Base-by-base conservation (phyloP, 2,329 filamentous ascomycete genomes). In the Calonectria pteridis region DNA sequence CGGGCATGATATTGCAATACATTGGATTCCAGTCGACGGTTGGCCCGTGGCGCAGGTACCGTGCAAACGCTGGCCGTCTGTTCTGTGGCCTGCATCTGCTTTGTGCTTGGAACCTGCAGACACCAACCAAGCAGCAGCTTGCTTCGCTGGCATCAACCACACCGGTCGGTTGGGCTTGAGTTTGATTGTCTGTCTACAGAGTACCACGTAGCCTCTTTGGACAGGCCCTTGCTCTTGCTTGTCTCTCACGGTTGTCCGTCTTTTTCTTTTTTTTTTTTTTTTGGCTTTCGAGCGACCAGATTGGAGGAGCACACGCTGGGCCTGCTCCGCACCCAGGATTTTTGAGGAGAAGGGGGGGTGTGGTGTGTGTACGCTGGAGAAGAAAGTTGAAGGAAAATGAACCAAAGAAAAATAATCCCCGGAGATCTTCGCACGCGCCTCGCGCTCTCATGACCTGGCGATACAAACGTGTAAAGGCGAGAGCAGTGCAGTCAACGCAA, bases 131-230 rank as follows among this genome's bases (percentile, higher is more conserved):
- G 33, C 33, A 37, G 53, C 51, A 50, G 69, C 63, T 71, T 77
- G 75, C 74, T 77, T 77, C 72, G 77, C 77, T 78, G 77, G 70
- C 78, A 78, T 68, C 70, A 46, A 64, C 33, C 66, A 68, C 40
- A 62, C 51, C 37, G 26, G 51, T 67, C 69, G 55, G 63, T 51
- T 58, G 53, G 55, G 63, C 40, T 33, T 59, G 40, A 29, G 53
- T 68, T 64, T 67, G 55, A 67, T 72, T 67, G 28, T 33, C 35
- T 58, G 4, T 51, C 40, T 64, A 46, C 43, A 46, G 7, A 46
- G 7, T 20, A 72, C 71, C 71, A 73, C 71, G 71, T 73, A 65
- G 71, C 66, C 66, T 73, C 37, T 68, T 66, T 26, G 59, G 49
- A 59, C 59, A 23, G 67, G 59, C 31, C 65, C 65, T 20, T 23